Conservation (phyloP, 495 filamentous ascomycete genomes). For the Achaetomiella virescens region DNA sequence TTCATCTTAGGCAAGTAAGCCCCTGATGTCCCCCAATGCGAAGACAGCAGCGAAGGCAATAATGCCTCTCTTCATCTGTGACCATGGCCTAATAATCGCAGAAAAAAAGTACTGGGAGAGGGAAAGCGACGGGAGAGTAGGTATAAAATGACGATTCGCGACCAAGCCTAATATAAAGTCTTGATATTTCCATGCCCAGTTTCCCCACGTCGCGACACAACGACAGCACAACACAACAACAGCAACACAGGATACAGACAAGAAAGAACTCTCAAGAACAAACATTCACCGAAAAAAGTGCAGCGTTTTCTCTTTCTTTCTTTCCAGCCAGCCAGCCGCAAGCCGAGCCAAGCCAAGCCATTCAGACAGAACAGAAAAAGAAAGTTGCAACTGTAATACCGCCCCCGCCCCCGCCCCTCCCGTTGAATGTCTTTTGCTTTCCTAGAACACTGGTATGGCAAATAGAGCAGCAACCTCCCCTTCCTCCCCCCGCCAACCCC, state of each 20-base stretch:
- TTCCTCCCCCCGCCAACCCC: neutral
- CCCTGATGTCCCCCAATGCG: too few relatives aligned
- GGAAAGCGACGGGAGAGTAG: neutral
- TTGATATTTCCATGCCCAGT: conserved; percentile 2
- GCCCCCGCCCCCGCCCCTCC: too few relatives aligned
- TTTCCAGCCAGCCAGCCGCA: neutral
- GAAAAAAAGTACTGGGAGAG: neutral
- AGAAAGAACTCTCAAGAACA: neutral
- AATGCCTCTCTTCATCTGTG: too few relatives aligned
- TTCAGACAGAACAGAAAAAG: neutral
- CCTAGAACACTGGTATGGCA: too few relatives aligned
- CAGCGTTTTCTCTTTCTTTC: neutral
- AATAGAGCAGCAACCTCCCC: too few relatives aligned
- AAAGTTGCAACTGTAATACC: too few relatives aligned
- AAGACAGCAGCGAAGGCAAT: too few relatives aligned
- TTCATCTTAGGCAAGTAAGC: too few relatives aligned
- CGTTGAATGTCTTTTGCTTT: too few relatives aligned
- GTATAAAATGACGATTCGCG: neutral
- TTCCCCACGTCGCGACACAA: neutral
- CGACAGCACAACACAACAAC: neutral
- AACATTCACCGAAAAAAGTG: neutral
- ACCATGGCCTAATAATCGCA: too few relatives aligned
- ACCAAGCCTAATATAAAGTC: neutral
- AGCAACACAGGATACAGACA: conserved; percentile 1
- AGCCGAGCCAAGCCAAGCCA: neutral